Evolutionary conservation across 164 flowering plant species (phyloP).

Genomic region (Tetrastigma voinierianum): DNA sequence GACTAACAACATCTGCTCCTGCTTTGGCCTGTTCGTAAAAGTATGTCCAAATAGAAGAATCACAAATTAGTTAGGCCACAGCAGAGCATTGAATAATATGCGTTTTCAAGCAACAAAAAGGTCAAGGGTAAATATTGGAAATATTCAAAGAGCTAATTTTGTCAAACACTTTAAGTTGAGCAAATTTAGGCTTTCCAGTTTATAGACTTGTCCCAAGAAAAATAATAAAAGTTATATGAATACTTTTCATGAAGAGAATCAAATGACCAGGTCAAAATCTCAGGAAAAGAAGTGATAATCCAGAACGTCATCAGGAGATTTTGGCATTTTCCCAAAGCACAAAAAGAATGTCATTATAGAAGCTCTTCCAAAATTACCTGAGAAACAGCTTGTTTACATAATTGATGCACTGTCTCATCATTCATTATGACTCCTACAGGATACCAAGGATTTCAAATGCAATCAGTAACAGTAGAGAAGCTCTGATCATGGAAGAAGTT

Average conservation of each 20-base stretch:
- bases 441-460: conserved; percentile 4
- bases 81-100: not conserved
- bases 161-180: no score
- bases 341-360: not conserved
- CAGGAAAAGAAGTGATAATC: not conserved
- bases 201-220: no score
- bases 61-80: not conserved
- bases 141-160: no score
- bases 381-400: conserved; percentile 93
- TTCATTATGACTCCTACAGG: conserved; percentile 93
- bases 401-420: conserved; percentile 94
- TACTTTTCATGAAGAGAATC: not conserved
- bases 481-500: not conserved
- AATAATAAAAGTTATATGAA: not conserved
- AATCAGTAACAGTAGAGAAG: conserved; percentile 10
- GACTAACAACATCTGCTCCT: conserved; percentile 97
- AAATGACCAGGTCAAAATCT: not conserved
- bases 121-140: not conserved
- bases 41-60: conserved; percentile 11
- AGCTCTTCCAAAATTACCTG: conserved; percentile 54
- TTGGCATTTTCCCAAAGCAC: not conserved
- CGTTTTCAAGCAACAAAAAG: not conserved
- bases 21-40: conserved; percentile 71
- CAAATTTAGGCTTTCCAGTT: no score
- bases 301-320: not conserved